Evolutionary conservation across 768 basidiomycete species (phyloP).

Genomic region (Crepidotus variabilis): DNA sequence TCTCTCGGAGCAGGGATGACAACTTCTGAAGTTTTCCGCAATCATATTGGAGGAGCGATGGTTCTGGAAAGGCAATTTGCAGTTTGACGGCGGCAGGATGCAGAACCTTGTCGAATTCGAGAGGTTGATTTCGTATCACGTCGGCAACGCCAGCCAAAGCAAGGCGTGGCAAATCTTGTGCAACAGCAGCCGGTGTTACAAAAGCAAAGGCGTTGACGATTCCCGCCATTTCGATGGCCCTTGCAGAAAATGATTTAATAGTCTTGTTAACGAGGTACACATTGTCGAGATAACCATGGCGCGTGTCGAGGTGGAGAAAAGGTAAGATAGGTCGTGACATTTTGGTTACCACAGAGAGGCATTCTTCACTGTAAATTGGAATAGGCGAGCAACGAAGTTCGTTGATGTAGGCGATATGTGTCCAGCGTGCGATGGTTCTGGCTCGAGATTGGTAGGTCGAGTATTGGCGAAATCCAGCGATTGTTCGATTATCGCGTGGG

Average conservation of each 20-base stretch:
- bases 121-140: slow-evolving; percentile 23
- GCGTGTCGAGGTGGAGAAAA: slow-evolving; percentile 35
- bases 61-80: slow-evolving; percentile 91
- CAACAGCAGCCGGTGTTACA: slow-evolving; percentile 74
- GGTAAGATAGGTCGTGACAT: slow-evolving; percentile 52
- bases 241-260: slow-evolving; percentile 61
- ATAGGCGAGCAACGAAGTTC: slow-evolving; percentile 54
- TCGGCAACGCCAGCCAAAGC: slow-evolving; percentile 45
- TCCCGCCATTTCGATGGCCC: slow-evolving; percentile 50
- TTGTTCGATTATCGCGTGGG: slow-evolving; percentile 69
- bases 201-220: slow-evolving; percentile 73
- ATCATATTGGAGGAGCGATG: slow-evolving; percentile 88
- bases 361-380: slow-evolving; percentile 47
- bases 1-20: slow-evolving; percentile 72
- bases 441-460: slow-evolving; percentile 45
- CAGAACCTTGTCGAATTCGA: slow-evolving; percentile 61
- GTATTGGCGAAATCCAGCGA: slow-evolving; percentile 65
- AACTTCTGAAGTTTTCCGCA: slow-evolving; percentile 93
- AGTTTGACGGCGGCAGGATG: slow-evolving; percentile 78
- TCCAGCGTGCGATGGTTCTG: slow-evolving; percentile 56
- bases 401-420: slow-evolving; percentile 73
- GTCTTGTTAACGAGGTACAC: slow-evolving; percentile 37
- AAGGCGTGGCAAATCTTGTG: slow-evolving; percentile 65
- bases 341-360: slow-evolving; percentile 33
- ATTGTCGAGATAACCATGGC: slow-evolving; percentile 38